Conservation (phyloP, 805 yeast genomes). For the Suhomyces pyralidae region DNA sequence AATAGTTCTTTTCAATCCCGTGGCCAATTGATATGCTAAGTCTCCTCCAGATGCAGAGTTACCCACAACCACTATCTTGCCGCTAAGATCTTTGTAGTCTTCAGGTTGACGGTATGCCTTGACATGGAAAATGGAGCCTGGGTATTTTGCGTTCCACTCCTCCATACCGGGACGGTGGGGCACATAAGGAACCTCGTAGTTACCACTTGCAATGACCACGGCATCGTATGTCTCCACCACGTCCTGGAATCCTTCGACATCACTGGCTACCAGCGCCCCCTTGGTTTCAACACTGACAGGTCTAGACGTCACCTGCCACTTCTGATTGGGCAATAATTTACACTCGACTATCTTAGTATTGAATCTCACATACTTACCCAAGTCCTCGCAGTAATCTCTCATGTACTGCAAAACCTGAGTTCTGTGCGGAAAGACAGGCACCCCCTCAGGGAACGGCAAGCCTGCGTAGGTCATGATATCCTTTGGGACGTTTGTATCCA, state of each 20-base stretch:
- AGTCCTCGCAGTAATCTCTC: conserved; percentile 47
- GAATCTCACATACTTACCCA: conserved; percentile 43
- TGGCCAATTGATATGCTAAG: conserved; percentile 56
- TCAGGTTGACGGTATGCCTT: conserved; percentile 26
- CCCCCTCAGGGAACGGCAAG: conserved; percentile 44
- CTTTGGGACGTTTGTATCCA: conserved; percentile 69
- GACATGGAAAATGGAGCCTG: conserved; percentile 30
- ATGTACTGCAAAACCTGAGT: conserved; percentile 61
- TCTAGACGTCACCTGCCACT: conserved; percentile 46
- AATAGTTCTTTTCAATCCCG: conserved; percentile 37
- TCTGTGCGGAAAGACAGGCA: conserved; percentile 58
- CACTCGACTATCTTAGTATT: conserved; percentile 48
- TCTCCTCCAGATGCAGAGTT: conserved; percentile 78
- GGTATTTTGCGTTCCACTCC: conserved; percentile 25
- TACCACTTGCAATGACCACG: conserved; percentile 39
- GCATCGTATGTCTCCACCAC: conserved; percentile 31
- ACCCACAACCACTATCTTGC: conserved; percentile 66
- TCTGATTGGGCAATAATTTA: conserved; percentile 13
- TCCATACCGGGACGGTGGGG: conserved; percentile 32
- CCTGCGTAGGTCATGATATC: conserved; percentile 64
- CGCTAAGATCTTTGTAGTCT: conserved; percentile 22
- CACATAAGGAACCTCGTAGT: conserved; percentile 33
- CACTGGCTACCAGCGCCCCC: conserved; percentile 21
- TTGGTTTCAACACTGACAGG: conserved; percentile 25
- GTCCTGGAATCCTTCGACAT: conserved; percentile 6